phyloP scores from a whole-genome alignment of 164 flowering plant species.

The Warburgia ugandensis region DNA sequence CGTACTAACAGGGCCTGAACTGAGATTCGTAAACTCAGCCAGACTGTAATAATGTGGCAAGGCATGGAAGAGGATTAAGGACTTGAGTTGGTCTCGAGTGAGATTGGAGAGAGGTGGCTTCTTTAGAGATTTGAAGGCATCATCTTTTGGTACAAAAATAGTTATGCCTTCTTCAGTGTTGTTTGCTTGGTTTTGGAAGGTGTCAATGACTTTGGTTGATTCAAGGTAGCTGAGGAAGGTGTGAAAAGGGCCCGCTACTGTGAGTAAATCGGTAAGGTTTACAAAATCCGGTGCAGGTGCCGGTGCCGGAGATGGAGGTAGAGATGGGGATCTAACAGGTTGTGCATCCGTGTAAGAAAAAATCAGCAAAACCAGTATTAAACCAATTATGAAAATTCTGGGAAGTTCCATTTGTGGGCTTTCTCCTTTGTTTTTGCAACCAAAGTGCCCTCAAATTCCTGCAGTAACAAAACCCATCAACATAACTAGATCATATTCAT shows the following conservation, averaged over 20 bases:
- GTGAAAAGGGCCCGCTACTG: constrained; percentile 79
- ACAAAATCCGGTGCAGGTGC: constrained; percentile 65
- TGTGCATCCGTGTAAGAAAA: constrained; percentile 30
- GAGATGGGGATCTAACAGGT: constrained; percentile 23
- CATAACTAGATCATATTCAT: too few relatives aligned
- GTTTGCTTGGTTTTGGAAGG: constrained; percentile 86
- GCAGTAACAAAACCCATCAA: too few relatives aligned
- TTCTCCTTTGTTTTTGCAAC: too few relatives aligned
- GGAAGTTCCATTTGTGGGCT: constrained; percentile 32
- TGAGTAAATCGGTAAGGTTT: constrained; percentile 63
- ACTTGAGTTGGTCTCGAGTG: constrained; percentile 60
- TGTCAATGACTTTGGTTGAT: constrained; percentile 67
- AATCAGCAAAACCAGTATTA: constrained; percentile 20
- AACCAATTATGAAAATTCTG: constrained; percentile 18
- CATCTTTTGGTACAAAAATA: constrained; percentile 71
- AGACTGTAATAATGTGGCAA: constrained; percentile 61
- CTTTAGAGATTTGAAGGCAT: constrained; percentile 58
- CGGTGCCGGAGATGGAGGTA: constrained; percentile 66
- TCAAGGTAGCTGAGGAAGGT: constrained; percentile 54
- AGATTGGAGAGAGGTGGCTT: constrained; percentile 64
- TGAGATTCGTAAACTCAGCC: constrained; percentile 75
- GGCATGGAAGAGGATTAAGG: constrained; percentile 63
- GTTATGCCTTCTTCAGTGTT: constrained; percentile 75
- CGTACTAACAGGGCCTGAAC: constrained; percentile 49
- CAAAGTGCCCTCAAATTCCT: too few relatives aligned